phyloP scores from a whole-genome alignment of 768 basidiomycete genomes.

The Hericium coralloides region DNA sequence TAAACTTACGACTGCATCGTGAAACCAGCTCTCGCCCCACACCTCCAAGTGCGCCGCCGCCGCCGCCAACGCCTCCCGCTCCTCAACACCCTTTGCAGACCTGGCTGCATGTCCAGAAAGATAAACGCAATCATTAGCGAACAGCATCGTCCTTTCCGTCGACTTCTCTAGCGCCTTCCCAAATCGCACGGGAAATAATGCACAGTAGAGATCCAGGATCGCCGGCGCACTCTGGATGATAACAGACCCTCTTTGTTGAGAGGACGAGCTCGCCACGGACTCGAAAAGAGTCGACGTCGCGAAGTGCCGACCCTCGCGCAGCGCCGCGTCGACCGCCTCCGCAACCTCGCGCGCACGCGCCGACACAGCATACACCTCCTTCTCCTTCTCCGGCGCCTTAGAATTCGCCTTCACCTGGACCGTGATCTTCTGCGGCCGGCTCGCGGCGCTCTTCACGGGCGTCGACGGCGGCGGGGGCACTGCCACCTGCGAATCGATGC shows the following conservation, averaged over 20 bases:
- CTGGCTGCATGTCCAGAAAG: conserved; percentile 27
- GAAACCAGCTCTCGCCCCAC: conserved; percentile 61
- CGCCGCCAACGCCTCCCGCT: conserved; percentile 37
- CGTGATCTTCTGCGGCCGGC: not conserved
- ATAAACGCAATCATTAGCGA: conserved; percentile 76
- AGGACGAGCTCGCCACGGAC: conserved; percentile 13
- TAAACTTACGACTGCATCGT: conserved; percentile 55
- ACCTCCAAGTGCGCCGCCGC: conserved; percentile 40
- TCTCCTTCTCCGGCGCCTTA: not conserved
- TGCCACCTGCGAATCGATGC: conserved; percentile 15
- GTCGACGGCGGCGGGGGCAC: conserved; percentile 15
- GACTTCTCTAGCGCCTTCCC: conserved; percentile 34
- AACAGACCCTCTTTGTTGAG: conserved; percentile 34
- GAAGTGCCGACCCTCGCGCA: conserved; percentile 35
- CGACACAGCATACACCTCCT: conserved; percentile 8
- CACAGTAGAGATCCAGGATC: conserved; percentile 71
- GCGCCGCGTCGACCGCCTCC: conserved; percentile 7
- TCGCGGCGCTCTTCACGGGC: conserved; percentile 14
- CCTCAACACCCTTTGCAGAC: conserved; percentile 26
- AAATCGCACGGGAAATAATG: conserved; percentile 64
- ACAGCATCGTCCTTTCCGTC: conserved; percentile 54
- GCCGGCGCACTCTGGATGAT: conserved; percentile 55
- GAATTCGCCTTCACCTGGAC: not conserved
- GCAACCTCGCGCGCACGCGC: conserved; percentile 7
- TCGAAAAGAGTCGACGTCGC: conserved; percentile 46